Evolutionary conservation across 2,329 filamentous ascomycete species (phyloP).

Genomic region (Verticillium dahliae): DNA sequence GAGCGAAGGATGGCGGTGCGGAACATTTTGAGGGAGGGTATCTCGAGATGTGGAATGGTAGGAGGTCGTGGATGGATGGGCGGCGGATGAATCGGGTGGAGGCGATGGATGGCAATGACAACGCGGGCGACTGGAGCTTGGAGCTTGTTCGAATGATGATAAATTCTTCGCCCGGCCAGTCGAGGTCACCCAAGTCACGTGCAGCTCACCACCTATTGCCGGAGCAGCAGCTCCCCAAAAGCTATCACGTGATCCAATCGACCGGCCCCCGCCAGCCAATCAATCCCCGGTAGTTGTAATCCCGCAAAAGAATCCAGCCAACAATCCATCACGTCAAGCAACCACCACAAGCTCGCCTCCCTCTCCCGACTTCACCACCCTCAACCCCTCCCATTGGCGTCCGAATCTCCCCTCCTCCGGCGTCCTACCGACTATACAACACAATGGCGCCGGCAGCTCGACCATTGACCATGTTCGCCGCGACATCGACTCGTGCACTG

Average conservation of each 20-base stretch:
- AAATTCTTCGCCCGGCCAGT: slow-evolving; percentile 12
- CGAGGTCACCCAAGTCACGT: slow-evolving; percentile 5
- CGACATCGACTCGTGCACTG: slow-evolving; percentile 7
- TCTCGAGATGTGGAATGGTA: not conserved
- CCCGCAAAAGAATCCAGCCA: slow-evolving; percentile 13
- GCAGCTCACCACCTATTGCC: not conserved
- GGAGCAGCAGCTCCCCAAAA: not conserved
- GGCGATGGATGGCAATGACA: not conserved
- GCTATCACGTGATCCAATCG: slow-evolving; percentile 7
- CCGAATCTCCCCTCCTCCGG: not conserved
- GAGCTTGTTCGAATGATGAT: slow-evolving; percentile 8
- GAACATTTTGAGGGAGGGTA: slow-evolving; percentile 61
- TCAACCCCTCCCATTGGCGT: not conserved
- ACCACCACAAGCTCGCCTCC: slow-evolving; percentile 6
- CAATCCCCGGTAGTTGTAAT: slow-evolving; percentile 13
- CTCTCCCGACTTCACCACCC: slow-evolving; percentile 5
- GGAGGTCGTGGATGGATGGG: not conserved
- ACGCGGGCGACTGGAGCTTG: not conserved
- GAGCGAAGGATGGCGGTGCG: slow-evolving; percentile 79
- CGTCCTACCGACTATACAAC: not conserved
- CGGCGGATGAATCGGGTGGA: not conserved
- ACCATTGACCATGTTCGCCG: slow-evolving; percentile 10
- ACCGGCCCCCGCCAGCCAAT: slow-evolving; percentile 6
- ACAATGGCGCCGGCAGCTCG: slow-evolving; percentile 1
- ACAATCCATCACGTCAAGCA: slow-evolving; percentile 10